These are phyloP conservation scores for Candida gorgasii DNA, from an alignment of 805 yeast species.

Conservation along the genomic window DNA sequence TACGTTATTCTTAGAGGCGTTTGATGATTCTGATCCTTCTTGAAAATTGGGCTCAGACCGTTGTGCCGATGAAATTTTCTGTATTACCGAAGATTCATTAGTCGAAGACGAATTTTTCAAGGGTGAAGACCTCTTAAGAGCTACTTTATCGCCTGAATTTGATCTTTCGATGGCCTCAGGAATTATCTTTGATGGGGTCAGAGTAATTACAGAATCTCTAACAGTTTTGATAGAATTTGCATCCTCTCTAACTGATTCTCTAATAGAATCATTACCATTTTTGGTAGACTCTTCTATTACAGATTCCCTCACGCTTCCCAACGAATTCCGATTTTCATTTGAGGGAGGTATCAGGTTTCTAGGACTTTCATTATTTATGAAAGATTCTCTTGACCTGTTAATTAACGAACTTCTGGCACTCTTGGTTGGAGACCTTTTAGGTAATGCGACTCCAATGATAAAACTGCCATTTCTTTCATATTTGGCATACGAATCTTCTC, in stretches of 20 bases:
- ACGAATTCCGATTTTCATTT: neutral
- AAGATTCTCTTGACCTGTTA: slow-evolving; percentile 2
- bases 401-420: neutral
- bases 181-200: neutral
- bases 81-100: too few species aligned
- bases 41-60: too few species aligned
- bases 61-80: too few species aligned
- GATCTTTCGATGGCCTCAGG: neutral
- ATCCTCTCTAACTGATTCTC: neutral
- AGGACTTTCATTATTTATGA: neutral
- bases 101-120: too few species aligned
- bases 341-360: neutral
- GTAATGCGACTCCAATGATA: slow-evolving; percentile 9
- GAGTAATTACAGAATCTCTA: neutral
- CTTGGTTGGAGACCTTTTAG: slow-evolving; percentile 5
- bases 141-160: too few species aligned
- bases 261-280: too few species aligned
- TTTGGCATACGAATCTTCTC: slow-evolving; percentile 9
- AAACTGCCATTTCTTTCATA: slow-evolving; percentile 11
- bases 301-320: too few species aligned
- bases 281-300: neutral
- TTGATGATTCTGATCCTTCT: neutral
- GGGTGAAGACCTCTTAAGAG: too few species aligned
- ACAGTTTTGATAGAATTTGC: neutral
- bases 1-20: neutral